Evolutionary conservation across 139 green algal genomes (phyloP), one percentile per base, ranked within the genome.

Genomic region (Tetraselmis striata): DNA sequence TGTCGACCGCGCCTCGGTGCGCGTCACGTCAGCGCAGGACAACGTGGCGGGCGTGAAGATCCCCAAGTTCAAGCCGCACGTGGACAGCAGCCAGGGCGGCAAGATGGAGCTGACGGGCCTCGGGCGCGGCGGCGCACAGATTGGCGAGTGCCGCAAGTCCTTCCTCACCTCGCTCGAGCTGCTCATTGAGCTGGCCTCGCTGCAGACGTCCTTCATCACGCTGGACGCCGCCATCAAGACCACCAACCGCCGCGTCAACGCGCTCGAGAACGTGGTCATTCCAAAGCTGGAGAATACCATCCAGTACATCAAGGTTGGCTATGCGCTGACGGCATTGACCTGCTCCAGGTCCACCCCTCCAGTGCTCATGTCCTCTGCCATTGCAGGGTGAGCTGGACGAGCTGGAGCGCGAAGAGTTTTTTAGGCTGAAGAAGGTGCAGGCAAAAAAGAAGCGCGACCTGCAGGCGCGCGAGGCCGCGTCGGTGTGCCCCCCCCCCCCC

Each of bases 331-430:
- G 1, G 59, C n/a, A 30, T 5, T 77, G 28, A 26, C 26, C 2
- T 79, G 28, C 76, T 28, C 76, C 29, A 5, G 22, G 1, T 2
- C 59, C 2, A 2, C n/a, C n/a, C n/a, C n/a, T n/a, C n/a, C n/a
- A n/a, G n/a, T 76, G 23, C 24, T 76, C 59, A 76, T 76, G 59
- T n/a, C n/a, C n/a, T n/a, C n/a, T n/a, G n/a, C n/a, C n/a, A n/a
- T n/a, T n/a, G 11, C 89, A 96, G 90, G 92, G 94, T 22, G 97
- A 99, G 90, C 92, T 99, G 59, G 97, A 99, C 82, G 97, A 99
- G 91, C 88, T 99, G 81, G 97, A 99, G 93, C 90, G 97, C 27
- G 97, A 99, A 90, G 97, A 99, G 88, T 99, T 99, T 83, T 99
- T 99, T 91, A 87, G 95, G 23, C 85, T 99, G 80, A 99, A 99